Base-by-base conservation (phyloP, 169 alveolate genomes). In the Cryptosporidium bovis region DNA sequence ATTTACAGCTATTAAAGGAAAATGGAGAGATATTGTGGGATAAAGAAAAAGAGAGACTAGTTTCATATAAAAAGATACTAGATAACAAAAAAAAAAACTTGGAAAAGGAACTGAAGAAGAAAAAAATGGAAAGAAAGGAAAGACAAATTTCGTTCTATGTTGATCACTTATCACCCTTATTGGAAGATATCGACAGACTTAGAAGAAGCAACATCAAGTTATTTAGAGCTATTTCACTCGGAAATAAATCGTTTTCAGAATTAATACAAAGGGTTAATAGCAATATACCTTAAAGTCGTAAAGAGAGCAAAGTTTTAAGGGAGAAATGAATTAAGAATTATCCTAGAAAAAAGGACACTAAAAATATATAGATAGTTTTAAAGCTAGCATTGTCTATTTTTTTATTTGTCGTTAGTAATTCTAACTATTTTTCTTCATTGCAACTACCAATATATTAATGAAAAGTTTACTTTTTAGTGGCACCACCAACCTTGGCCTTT, bases 401-500 rank as follows among this genome's bases (percentile, higher is more conserved):
- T 20, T 55, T 1, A 55, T 55, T 55, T 20, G 8, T 50, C 27
- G 27, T 24, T 24, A 24, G 27, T 24, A 6, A 40, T 40, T 40
- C 48, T 8, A 8, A 40, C 48, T 40, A 6, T 8, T 40, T 40
- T 8, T 40, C 48, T 1, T 40, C 10, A 8, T 40, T 6, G 48
- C 10, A 40, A 40, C 48, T 40, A 40, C 48, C 48, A 40, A 40
- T 40, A 40, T 40, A 40, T 40, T 13, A 53, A n/a, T 53, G 12
- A n/a, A 20, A 53, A 92, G 65, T 84, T 91, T 60, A 92, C 85
- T 82, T 93, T 85, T 92, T 93, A 82, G 91, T 92, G 18, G 93
- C 94, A 55, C 95, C 92, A 50, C 91, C 92, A 24, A 91, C 90
- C 55, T 91, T 91, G 51, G 94, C 90, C 55, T 91, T 91, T 31